phyloP scores from a whole-genome alignment of 2,329 filamentous ascomycete species.

The Neopestalotiopsis sp. region DNA sequence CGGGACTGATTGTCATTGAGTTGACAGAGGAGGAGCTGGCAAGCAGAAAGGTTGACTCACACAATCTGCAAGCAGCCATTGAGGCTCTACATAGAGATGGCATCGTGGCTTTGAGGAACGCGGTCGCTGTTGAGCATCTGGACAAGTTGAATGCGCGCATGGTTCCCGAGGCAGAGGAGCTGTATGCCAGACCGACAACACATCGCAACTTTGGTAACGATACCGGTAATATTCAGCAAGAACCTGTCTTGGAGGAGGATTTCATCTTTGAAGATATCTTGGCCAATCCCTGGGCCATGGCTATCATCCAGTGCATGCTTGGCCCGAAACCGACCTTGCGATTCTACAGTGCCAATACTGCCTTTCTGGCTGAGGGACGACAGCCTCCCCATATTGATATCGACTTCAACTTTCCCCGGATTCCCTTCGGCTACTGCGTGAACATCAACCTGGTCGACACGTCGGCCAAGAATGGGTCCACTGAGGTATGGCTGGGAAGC shows the following conservation, averaged over 20 bases:
- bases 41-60: constrained; percentile 24
- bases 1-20: constrained; percentile 6
- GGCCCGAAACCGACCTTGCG: constrained; percentile 41
- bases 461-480: constrained; percentile 49
- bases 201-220: constrained; percentile 29
- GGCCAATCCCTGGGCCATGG: constrained; percentile 38
- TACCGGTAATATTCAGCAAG: constrained; percentile 29
- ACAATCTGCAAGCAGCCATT: constrained; percentile 38
- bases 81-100: constrained; percentile 41
- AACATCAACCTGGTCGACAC: constrained; percentile 53
- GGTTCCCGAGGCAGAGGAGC: constrained; percentile 38
- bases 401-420: constrained; percentile 50
- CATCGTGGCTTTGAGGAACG: constrained; percentile 41
- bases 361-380: constrained; percentile 39
- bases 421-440: constrained; percentile 52
- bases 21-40: constrained; percentile 29
- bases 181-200: constrained; percentile 24
- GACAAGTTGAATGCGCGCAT: constrained; percentile 39
- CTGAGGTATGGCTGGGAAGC: constrained; percentile 55
- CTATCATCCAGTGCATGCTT: constrained; percentile 40
- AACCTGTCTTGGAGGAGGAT: constrained; percentile 24
- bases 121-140: constrained; percentile 39
- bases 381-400: constrained; percentile 48
- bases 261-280: constrained; percentile 27
- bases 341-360: constrained; percentile 46